Conservation (phyloP, 2,329 filamentous ascomycete species). For the Trichoderma guizhouense region DNA sequence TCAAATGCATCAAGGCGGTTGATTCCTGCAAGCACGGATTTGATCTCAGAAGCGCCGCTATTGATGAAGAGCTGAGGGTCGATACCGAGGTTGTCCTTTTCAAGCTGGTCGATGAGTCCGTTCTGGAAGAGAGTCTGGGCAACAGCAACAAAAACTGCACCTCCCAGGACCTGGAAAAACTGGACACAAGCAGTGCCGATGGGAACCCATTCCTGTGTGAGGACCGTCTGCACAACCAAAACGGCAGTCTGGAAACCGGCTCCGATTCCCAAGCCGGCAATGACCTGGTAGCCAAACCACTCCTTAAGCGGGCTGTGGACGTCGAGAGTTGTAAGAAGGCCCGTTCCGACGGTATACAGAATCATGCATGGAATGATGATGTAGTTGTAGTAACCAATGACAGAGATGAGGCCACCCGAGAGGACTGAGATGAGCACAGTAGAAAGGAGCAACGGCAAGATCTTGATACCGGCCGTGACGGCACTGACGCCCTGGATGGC, state of each 20-base stretch:
- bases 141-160: conserved; percentile 62
- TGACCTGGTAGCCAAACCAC: conserved; percentile 59
- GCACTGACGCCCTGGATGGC: conserved; percentile 51
- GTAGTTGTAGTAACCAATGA: conserved; percentile 41
- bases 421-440: conserved; percentile 47
- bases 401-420: conserved; percentile 41
- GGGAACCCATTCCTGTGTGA: conserved; percentile 47
- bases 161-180: conserved; percentile 64
- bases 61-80: conserved; percentile 48
- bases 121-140: conserved; percentile 67
- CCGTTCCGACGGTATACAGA: conserved; percentile 45
- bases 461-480: conserved; percentile 52
- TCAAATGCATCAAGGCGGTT: conserved; percentile 40
- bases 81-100: conserved; percentile 42
- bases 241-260: conserved; percentile 47
- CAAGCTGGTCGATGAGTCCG: conserved; percentile 52
- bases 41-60: conserved; percentile 50
- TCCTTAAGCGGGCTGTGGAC: conserved; percentile 43
- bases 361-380: conserved; percentile 42
- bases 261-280: conserved; percentile 53
- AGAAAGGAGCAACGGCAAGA: conserved; percentile 51
- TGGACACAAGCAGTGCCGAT: conserved; percentile 50
- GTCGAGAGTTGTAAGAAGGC: conserved; percentile 53
- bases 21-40: conserved; percentile 41
- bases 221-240: conserved; percentile 50